Percentiles rank a stretch among this genome's conserved stretches.
Evolutionary conservation across 345 rosid genomes (phyloP).

Genomic region (Euphorbia lathyris): DNA sequence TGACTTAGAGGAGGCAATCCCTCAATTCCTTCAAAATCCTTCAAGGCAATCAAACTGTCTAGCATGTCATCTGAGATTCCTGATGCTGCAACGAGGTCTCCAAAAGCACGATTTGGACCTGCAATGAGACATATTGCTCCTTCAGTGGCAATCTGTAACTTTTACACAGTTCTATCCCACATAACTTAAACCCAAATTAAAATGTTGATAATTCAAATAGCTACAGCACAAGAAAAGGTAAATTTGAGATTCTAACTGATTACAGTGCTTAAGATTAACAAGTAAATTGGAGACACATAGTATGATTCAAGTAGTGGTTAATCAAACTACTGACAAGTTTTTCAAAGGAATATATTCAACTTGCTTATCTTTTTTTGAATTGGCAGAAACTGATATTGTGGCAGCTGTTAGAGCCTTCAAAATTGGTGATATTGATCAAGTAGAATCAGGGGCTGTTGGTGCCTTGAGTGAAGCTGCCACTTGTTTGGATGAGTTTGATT

Average conservation of each 20-base stretch:
- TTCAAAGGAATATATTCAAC: too few relatives aligned
- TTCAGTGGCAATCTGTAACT: background rate
- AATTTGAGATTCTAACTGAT: background rate
- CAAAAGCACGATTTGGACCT: slow-evolving; percentile 93
- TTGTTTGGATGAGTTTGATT: too few relatives aligned
- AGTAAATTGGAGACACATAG: background rate
- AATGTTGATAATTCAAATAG: background rate
- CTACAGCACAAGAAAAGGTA: background rate
- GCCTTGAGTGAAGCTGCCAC: too few relatives aligned
- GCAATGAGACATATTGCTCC: slow-evolving; percentile 12
- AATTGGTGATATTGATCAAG: too few relatives aligned
- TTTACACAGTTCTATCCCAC: background rate
- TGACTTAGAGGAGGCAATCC: slow-evolving; percentile 88
- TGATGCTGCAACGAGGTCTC: slow-evolving; percentile 85
- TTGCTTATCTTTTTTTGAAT: too few relatives aligned
- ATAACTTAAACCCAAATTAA: background rate
- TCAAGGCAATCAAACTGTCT: slow-evolving; percentile 83
- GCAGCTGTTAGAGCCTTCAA: too few relatives aligned
- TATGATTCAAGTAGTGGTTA: too few relatives aligned
- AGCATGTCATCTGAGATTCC: slow-evolving; percentile 94
- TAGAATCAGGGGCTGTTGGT: too few relatives aligned
- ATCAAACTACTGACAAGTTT: too few relatives aligned
- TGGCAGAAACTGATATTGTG: too few relatives aligned
- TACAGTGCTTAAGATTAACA: background rate
- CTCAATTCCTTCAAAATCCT: slow-evolving; percentile 72